Percentiles rank a stretch among this genome's conserved stretches.
phyloP scores from a whole-genome alignment of 2,329 filamentous ascomycete species.

The Gyromitra esculenta region DNA sequence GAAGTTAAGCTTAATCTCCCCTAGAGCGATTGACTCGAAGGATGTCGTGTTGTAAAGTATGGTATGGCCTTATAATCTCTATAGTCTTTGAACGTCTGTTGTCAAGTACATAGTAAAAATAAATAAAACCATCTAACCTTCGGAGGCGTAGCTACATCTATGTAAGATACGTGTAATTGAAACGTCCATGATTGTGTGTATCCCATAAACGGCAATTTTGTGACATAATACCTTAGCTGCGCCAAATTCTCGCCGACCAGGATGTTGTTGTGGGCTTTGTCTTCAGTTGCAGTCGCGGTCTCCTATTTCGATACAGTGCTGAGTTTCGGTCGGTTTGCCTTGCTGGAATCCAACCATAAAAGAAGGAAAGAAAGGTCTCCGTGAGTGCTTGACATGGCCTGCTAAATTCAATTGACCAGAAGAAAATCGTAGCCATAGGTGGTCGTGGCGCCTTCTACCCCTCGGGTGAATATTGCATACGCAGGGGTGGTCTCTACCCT shows the following conservation, averaged over 20 bases:
- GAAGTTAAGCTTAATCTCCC: not conserved
- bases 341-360: not conserved
- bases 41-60: not conserved
- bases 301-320: conserved; percentile 17
- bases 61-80: conserved; percentile 4
- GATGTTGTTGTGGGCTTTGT: conserved; percentile 13
- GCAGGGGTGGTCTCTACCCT: conserved; percentile 22
- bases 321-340: not conserved
- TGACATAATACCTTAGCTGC: conserved; percentile 25
- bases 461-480: conserved; percentile 1
- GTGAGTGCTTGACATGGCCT: not conserved
- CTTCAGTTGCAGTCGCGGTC: conserved; percentile 2
- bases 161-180: not conserved
- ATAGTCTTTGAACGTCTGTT: not conserved
- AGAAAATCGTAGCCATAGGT: not conserved
- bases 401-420: not conserved
- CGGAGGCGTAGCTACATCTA: conserved; percentile 5
- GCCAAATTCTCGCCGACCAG: conserved; percentile 35
- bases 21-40: not conserved
- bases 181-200: not conserved
- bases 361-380: too few species aligned
- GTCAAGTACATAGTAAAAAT: not conserved
- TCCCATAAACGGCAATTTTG: conserved; percentile 24
- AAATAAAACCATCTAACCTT: not conserved
- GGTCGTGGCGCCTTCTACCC: conserved; percentile 8